Evolutionary conservation across 805 yeast species (phyloP), one percentile per base, ranked within the genome.

Genomic region (Candida vaughaniae): DNA sequence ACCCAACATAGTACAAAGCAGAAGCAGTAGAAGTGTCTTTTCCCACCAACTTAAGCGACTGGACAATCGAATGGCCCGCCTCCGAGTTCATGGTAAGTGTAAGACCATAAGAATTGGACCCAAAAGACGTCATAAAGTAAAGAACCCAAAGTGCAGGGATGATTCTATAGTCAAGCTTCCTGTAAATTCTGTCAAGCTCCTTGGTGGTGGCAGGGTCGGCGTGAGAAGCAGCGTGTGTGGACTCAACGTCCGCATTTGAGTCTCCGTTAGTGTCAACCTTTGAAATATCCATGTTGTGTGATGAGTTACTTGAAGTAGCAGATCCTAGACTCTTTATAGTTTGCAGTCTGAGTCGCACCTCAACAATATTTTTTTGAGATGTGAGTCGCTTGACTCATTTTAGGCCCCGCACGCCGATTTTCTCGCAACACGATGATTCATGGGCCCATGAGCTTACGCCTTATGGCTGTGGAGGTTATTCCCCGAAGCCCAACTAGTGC

Each of bases 81-180:
- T 64, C 72, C 22, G 55, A 51, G 61, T 86, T 86, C 95, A 86
- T 86, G 6, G 95, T 86, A 41, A 86, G 67, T 0, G 95, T 74
- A 43, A 79, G 75, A 44, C 95, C 95, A 50, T 83, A 87, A 12
- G 85, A 85, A 20, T 78, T 77, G 3, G 80, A 69, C 1, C 93
- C 95, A 55, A 83, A 85, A 1, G 95, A 85, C 1, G 89, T 78
- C 35, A 87, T 62, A 52, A 86, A 86, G 56, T 86, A 86, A 32
- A 86, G 61, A 30, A 77, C 65, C 95, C 95, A 86, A 39, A 86
- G 64, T 0, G 91, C 89, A 3, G 95, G 95, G 40, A 86, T 82
- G 50, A 85, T 84, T 36, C 95, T 69, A 31, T 55, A 53, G 53
- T 85, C 95, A 16, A 85, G 64, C 49, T 75, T 77, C 33, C 83